A percentile compares a stretch with the other conserved stretches of the same genome.
Evolutionary conservation across 2,329 filamentous ascomycete genomes (phyloP).

Genomic region (Waltergamsia citrina): DNA sequence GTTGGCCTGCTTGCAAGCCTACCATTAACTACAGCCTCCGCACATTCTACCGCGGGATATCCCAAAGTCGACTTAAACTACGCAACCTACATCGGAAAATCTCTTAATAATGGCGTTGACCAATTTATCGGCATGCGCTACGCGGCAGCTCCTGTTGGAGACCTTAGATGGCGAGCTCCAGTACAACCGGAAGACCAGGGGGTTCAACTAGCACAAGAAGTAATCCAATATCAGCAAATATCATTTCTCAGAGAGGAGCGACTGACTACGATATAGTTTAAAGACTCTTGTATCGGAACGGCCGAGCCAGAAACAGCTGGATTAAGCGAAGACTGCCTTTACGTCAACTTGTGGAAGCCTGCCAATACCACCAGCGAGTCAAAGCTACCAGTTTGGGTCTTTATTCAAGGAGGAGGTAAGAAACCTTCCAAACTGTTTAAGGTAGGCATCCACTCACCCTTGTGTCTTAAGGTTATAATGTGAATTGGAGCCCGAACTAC

Average conservation of each 20-base stretch:
- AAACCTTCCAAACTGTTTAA: too few species aligned
- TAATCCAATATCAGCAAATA: too few species aligned
- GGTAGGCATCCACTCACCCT: too few species aligned
- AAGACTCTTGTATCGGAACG: slow-evolving; percentile 31
- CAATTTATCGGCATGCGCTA: slow-evolving; percentile 40
- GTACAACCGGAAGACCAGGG: slow-evolving; percentile 25
- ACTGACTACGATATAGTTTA: slow-evolving; percentile 24
- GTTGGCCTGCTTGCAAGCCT: too few species aligned
- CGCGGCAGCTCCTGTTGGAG: slow-evolving; percentile 38
- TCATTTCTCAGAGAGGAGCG: too few species aligned
- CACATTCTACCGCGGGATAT: too few species aligned
- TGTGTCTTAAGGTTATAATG: slow-evolving; percentile 35
- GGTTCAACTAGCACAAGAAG: slow-evolving; percentile 24
- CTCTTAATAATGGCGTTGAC: slow-evolving; percentile 26
- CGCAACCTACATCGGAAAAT: slow-evolving; percentile 30
- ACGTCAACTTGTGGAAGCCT: slow-evolving; percentile 38
- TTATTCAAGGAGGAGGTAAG: slow-evolving; percentile 32
- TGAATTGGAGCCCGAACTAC: slow-evolving; percentile 39
- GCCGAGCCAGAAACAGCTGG: slow-evolving; percentile 13
- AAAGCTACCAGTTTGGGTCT: slow-evolving; percentile 28
- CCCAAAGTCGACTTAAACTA: slow-evolving; percentile 37
- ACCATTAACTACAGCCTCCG: too few species aligned
- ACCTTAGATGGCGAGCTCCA: slow-evolving; percentile 41
- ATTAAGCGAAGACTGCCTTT: slow-evolving; percentile 35
- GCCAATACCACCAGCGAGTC: slow-evolving; percentile 13